Base-by-base conservation (phyloP, 2,329 filamentous ascomycete species). In the Phaeosphaeria sp. region DNA sequence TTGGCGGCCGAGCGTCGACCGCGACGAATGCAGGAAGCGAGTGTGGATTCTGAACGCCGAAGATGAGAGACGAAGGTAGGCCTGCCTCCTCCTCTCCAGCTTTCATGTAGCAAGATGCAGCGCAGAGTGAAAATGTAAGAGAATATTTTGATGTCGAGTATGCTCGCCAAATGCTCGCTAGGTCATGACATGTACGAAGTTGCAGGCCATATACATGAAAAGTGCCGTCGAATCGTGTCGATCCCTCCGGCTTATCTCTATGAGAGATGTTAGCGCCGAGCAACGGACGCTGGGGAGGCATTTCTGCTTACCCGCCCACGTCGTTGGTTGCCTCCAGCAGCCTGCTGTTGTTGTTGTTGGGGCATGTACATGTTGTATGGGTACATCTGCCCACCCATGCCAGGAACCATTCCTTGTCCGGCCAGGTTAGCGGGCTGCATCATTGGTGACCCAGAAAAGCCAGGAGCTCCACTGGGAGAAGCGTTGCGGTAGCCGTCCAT, bases 281-380 rank as follows among this genome's bases (percentile, higher is more conserved):
- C 56, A 50, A 56, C 62, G 51, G 55, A 57, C 36, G 60, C 60
- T 61, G 61, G 59, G 56, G 59, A 67, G 45, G 58, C 65, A 60
- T 65, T 66, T 65, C 61, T 67, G 61, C 82, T 83, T 77, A 84
- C 82, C 68, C 84, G 79, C 78, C 83, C 84, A 71, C 77, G 74
- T 63, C 84, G 81, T 67, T 83, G 81, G 56, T 81, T 81, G 63
- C 81, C 82, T 65, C 80, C 82, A 56, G 77, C 71, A 53, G 66
- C 70, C 55, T 72, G 69, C 46, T 73, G 71, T 65, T 82, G 80
- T 53, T 79, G 77, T 53, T 75, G 79, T 51, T n/a, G n/a, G n/a
- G 81, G 81, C 69, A 80, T 81, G 61, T 83, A 82, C 66, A 82
- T 80, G 63, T 81, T 80, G 70, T 86, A 86, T 55, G 82, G 81